Evolutionary conservation across 75 land plant species (phyloP).

Genomic region (Selaginella moellendorffii): DNA sequence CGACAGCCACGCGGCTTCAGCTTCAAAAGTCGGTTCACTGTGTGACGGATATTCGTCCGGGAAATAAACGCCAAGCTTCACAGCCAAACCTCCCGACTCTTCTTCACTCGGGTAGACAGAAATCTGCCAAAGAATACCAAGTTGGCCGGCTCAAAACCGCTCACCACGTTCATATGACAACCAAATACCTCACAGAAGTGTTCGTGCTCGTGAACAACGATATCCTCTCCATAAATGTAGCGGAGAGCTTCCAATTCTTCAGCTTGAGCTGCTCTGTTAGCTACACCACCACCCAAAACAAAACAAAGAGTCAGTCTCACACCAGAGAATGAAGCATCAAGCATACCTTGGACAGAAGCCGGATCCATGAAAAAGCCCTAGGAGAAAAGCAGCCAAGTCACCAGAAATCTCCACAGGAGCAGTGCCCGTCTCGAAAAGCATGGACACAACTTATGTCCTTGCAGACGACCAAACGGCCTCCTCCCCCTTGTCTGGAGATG

Average conservation of each 20-base stretch:
- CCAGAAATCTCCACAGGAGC: too few species aligned
- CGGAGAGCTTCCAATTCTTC: slow-evolving; percentile 24
- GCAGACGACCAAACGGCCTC: too few species aligned
- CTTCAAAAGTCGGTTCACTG: slow-evolving; percentile 21
- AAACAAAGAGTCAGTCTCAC: too few species aligned
- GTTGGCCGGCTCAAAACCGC: not conserved
- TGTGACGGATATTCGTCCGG: slow-evolving; percentile 30
- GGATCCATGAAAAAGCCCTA: too few species aligned
- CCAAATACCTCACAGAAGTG: slow-evolving; percentile 19
- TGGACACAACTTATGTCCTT: too few species aligned
- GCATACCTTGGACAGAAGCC: too few species aligned
- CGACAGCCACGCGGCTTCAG: slow-evolving; percentile 30
- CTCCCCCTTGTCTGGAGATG: too few species aligned
- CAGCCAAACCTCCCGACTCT: not conserved
- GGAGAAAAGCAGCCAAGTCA: too few species aligned
- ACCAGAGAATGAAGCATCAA: too few species aligned
- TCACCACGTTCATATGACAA: not conserved
- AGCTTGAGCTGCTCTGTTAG: slow-evolving; percentile 19
- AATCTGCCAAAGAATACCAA: slow-evolving; percentile 12
- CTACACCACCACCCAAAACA: too few species aligned
- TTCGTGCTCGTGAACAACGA: slow-evolving; percentile 6
- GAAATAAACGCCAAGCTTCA: slow-evolving; percentile 19
- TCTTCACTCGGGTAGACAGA: slow-evolving; percentile 18
- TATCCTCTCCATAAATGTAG: slow-evolving; percentile 28
- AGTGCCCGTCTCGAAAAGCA: too few species aligned